These are phyloP conservation scores for Cryptosporidium parvum DNA, from an alignment of 169 alveolate genomes.

Conservation along the genomic window DNA sequence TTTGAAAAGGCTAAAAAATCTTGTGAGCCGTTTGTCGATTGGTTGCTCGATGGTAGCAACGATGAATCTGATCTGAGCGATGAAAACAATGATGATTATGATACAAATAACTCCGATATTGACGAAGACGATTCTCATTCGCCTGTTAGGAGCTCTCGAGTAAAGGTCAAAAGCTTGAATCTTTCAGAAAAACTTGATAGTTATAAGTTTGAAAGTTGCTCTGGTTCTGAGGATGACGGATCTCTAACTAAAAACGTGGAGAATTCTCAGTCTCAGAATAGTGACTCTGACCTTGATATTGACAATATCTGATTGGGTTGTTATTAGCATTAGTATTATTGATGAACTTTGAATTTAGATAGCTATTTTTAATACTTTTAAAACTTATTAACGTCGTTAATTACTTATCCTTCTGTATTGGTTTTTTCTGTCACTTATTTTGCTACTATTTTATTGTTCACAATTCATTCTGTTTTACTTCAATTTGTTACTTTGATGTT, in stretches of 20 bases:
- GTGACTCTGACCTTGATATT: slow-evolving; percentile 71
- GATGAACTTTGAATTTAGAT: not conserved
- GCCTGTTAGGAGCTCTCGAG: slow-evolving; percentile 13
- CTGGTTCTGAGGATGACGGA: slow-evolving; percentile 29
- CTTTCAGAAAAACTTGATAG: slow-evolving; percentile 6
- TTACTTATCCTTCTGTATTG: not conserved
- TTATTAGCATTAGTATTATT: not conserved
- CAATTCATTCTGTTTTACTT: too few relatives aligned
- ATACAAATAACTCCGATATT: slow-evolving; percentile 50
- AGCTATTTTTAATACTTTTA: not conserved
- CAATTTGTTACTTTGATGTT: not conserved
- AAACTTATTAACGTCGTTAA: not conserved
- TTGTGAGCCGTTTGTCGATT: slow-evolving; percentile 86
- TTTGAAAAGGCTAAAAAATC: slow-evolving; percentile 81
- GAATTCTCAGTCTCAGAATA: slow-evolving; percentile 26
- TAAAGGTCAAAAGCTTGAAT: slow-evolving; percentile 65
- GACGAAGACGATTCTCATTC: slow-evolving; percentile 35
- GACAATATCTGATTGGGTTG: slow-evolving; percentile 46
- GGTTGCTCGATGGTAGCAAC: slow-evolving; percentile 81
- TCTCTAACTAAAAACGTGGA: slow-evolving; percentile 33
- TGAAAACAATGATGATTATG: slow-evolving; percentile 76
- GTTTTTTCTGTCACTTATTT: too few relatives aligned
- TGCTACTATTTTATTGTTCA: too few relatives aligned
- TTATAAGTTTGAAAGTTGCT: not conserved
- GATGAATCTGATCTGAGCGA: slow-evolving; percentile 80